A percentile compares a stretch with the other conserved stretches of the same genome.
phyloP scores from a whole-genome alignment of 2,329 filamentous ascomycete species.

The Coniochaeta sp. region DNA sequence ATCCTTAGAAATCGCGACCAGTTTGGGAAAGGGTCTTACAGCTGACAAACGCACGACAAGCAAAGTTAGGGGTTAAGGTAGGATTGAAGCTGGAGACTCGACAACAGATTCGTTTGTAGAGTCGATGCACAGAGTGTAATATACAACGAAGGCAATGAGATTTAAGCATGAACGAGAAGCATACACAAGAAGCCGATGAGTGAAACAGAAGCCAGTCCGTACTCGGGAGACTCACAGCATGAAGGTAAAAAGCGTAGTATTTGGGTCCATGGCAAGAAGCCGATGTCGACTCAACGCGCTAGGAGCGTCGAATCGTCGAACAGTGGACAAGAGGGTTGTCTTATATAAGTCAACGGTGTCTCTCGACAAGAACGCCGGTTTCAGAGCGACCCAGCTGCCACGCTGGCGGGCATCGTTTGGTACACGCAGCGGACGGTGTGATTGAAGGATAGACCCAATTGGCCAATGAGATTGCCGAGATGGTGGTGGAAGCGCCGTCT shows the following conservation, averaged over 20 bases:
- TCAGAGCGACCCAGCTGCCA: constrained; percentile 2
- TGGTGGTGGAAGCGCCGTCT: constrained; percentile 22
- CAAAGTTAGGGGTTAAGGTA: background rate
- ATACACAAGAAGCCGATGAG: constrained; percentile 4
- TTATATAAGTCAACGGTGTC: constrained; percentile 12
- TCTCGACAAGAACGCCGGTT: constrained; percentile 3
- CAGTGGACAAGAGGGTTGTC: constrained; percentile 4
- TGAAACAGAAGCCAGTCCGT: constrained; percentile 5
- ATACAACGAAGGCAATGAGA: background rate
- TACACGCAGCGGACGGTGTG: constrained; percentile 17
- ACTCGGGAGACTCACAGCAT: constrained; percentile 48
- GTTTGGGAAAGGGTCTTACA: background rate
- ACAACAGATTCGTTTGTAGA: background rate
- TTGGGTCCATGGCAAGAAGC: constrained; percentile 42
- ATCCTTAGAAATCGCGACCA: background rate
- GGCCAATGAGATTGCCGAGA: constrained; percentile 18
- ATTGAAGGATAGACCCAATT: constrained; percentile 15
- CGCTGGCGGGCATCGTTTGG: constrained; percentile 13
- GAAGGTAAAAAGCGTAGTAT: constrained; percentile 62
- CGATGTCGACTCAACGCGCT: constrained; percentile 16
- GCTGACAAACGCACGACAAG: background rate
- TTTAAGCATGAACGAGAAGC: constrained; percentile 13
- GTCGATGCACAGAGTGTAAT: background rate
- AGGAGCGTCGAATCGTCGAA: constrained; percentile 11
- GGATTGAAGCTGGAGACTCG: background rate